Evolutionary conservation across 179 eudicot genomes (phyloP), one percentile per base, ranked within the genome.

Genomic region (Beta lomatogona): DNA sequence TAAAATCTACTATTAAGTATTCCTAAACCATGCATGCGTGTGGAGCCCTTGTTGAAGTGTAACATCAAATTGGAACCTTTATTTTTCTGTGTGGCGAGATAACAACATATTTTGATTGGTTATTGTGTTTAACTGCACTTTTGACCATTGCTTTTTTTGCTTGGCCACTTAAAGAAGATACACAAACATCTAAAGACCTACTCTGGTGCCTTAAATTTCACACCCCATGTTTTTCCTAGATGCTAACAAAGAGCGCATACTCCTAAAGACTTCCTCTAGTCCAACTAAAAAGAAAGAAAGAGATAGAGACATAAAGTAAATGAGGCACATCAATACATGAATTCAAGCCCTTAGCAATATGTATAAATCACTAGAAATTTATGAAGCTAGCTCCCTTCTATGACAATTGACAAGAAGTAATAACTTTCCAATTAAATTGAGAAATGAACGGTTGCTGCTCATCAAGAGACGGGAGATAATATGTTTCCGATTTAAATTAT

Each of bases 101-200:
- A 67, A 36, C 64, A 66, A n/a, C 9, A 31, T 41, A 22, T 54
- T 68, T 36, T 55, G 52, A 21, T 79, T 13, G 54, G 44, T 79
- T 13, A 19, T 36, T 57, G 45, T 79, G 55, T 70, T 80, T 80
- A 21, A 7, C 71, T 22, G 31, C 68, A 65, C 79, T 75, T 75
- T 75, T 75, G 75, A 67, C 75, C 75, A 53, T 8, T 50, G 31
- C 66, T 57, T 57, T 71, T 79, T 66, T 5, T 80, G 46, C 36
- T 79, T 71, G 76, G 19, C 55, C 67, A 68, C 21, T 21, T 70
- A 66, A 25, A 14, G 19, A 18, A 76, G 14, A 36, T 19, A 61
- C 58, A 50, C 19, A 16, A 57, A 44, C 75, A 66, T 79, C 45
- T 71, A 19, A 9, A 60, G 13, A 21, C 4, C 15, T 77, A 11